A percentile compares a stretch with the other conserved stretches of the same genome.
phyloP scores from a whole-genome alignment of 2,329 filamentous ascomycete genomes.

The Purpureocillium lavendulum region DNA sequence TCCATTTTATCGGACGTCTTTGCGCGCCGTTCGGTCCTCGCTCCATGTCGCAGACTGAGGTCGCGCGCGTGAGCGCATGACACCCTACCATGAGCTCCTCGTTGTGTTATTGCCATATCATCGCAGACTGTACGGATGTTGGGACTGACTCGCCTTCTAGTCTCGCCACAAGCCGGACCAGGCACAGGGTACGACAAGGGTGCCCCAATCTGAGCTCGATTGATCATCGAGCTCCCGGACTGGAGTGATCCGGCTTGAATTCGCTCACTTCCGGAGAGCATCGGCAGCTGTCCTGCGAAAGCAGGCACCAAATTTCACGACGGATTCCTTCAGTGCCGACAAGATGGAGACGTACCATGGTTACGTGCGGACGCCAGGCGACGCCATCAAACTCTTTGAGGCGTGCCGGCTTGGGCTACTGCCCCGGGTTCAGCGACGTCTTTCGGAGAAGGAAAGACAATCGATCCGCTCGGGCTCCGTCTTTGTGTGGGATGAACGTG shows the following conservation, averaged over 20 bases:
- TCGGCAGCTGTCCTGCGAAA: slow-evolving; percentile 9
- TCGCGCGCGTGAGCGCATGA: too few relatives aligned
- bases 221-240: not conserved
- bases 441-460: slow-evolving; percentile 95
- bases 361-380: slow-evolving; percentile 86
- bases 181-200: too few relatives aligned
- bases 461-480: slow-evolving; percentile 94
- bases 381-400: slow-evolving; percentile 98
- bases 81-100: too few relatives aligned
- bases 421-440: slow-evolving; percentile 81
- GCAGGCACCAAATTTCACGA: slow-evolving; percentile 11
- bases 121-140: too few relatives aligned
- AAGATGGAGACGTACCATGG: slow-evolving; percentile 96
- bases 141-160: too few relatives aligned
- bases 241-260: too few relatives aligned
- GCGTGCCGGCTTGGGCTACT: slow-evolving; percentile 84
- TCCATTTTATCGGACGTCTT: too few relatives aligned
- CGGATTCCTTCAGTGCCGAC: slow-evolving; percentile 13
- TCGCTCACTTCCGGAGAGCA: too few relatives aligned
- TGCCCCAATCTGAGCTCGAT: not conserved
- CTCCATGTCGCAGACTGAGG: too few relatives aligned
- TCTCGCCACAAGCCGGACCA: too few relatives aligned
- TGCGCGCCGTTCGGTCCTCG: too few relatives aligned
- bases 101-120: too few relatives aligned
- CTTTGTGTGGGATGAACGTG: slow-evolving; percentile 98